Evolutionary conservation across 805 yeast genomes (phyloP).

Genomic region (Kazachstania martiniae): DNA sequence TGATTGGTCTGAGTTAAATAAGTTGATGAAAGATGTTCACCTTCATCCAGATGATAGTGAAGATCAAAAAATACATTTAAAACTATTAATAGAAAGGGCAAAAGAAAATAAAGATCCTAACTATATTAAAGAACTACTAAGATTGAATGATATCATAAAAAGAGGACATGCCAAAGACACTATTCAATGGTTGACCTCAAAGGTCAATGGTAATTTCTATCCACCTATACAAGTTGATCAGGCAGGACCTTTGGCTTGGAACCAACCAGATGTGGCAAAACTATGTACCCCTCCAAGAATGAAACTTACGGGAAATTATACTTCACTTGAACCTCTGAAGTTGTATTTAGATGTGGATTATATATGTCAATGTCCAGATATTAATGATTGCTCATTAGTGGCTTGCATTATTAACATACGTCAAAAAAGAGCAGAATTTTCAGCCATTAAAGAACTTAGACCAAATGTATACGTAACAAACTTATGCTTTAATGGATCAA

Average conservation of each 20-base stretch:
- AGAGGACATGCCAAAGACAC: constrained; percentile 5
- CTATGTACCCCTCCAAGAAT: too few relatives aligned
- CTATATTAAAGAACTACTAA: constrained; percentile 7
- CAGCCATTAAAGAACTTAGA: constrained; percentile 8
- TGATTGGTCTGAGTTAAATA: constrained; percentile 6
- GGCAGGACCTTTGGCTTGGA: constrained; percentile 17
- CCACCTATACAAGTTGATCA: constrained; percentile 17
- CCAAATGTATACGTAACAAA: constrained; percentile 10
- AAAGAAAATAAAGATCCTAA: constrained; percentile 7
- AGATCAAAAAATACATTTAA: not conserved
- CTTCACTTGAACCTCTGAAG: constrained; percentile 1
- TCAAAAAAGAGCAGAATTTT: constrained; percentile 11
- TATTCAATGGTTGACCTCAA: constrained; percentile 20
- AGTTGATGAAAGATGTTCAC: constrained; percentile 3
- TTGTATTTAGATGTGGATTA: too few relatives aligned
- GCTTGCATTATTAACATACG: constrained; percentile 49
- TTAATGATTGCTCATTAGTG: constrained; percentile 67
- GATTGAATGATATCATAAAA: constrained; percentile 8
- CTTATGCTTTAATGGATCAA: constrained; percentile 22
- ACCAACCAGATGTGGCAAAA: too few relatives aligned
- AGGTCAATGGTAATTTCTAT: constrained; percentile 9
- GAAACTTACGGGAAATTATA: constrained; percentile 6
- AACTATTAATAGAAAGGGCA: constrained; percentile 1
- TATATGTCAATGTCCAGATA: constrained; percentile 16
- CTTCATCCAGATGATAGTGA: constrained; percentile 1